A percentile compares a stretch with the other conserved stretches of the same genome.
phyloP scores from a whole-genome alignment of 1,139 yeast species.

The Cylindricascospora bacillispora region DNA sequence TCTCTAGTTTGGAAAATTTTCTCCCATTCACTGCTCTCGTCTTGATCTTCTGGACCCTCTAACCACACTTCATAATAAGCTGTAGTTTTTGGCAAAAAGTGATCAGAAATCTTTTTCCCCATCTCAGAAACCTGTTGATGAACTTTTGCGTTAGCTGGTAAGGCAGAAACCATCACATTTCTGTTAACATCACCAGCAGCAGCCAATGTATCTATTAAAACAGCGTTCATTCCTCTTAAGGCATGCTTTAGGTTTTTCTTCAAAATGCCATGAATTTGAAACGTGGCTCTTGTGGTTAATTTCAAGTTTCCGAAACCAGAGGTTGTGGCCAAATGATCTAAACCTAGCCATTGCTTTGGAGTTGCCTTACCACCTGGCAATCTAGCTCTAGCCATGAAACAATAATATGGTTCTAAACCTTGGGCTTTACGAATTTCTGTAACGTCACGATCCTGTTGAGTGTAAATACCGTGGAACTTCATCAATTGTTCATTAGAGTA shows the following conservation, averaged over 20 bases:
- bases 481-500: constrained; percentile 93
- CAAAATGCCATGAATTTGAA: constrained; percentile 91
- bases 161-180: constrained; percentile 84
- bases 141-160: constrained; percentile 72
- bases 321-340: constrained; percentile 70
- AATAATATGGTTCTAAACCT: constrained; percentile 89
- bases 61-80: constrained; percentile 98
- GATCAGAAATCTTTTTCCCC: constrained; percentile 62
- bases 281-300: constrained; percentile 93
- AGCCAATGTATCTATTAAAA: constrained; percentile 84
- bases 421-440: constrained; percentile 85
- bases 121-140: constrained; percentile 60
- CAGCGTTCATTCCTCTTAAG: constrained; percentile 85
- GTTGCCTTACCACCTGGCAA: constrained; percentile 88
- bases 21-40: constrained; percentile 50
- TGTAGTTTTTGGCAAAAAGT: constrained; percentile 78
- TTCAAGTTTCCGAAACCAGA: constrained; percentile 92
- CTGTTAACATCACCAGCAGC: constrained; percentile 99
- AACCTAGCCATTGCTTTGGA: constrained; percentile 76
- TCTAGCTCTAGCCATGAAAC: constrained; percentile 94
- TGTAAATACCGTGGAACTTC: constrained; percentile 95
- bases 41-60: constrained; percentile 70
- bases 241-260: constrained; percentile 84
- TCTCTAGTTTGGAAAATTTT: constrained; percentile 62
- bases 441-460: constrained; percentile 97